These are phyloP conservation scores for Coniosporium tulheliwenetii DNA, from an alignment of 2,329 filamentous ascomycete species.

Conservation along the genomic window DNA sequence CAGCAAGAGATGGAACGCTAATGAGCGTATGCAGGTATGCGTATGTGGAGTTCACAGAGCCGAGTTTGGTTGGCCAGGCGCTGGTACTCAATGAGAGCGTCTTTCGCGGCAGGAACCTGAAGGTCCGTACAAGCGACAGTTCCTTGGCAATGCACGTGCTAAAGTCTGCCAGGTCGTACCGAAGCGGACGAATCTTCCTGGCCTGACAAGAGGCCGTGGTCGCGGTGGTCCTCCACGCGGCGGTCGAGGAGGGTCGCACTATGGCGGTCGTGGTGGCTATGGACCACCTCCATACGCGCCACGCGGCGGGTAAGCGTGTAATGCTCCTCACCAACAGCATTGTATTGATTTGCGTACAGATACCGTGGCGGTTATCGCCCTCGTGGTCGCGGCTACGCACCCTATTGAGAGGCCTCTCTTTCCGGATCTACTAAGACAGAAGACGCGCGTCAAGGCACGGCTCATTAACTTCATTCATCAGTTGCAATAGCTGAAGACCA, in stretches of 20 bases:
- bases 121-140: constrained; percentile 41
- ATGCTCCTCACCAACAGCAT: constrained; percentile 1
- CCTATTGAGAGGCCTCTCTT: constrained; percentile 10
- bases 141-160: constrained; percentile 4
- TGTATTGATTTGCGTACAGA: constrained; percentile 3
- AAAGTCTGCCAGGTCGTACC: constrained; percentile 48
- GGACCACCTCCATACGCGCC: constrained; percentile 18
- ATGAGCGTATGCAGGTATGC: constrained; percentile 59
- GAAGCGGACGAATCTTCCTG: constrained; percentile 92
- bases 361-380: constrained; percentile 20
- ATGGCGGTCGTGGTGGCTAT: constrained; percentile 35
- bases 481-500: too few relatives aligned
- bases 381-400: constrained; percentile 18
- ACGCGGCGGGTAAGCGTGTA: constrained; percentile 21
- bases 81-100: constrained; percentile 92
- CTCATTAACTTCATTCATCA: too few relatives aligned
- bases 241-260: constrained; percentile 30
- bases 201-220: constrained; percentile 64
- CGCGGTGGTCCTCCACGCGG: constrained; percentile 30
- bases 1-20: constrained; percentile 37
- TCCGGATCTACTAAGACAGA: too few relatives aligned
- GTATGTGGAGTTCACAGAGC: constrained; percentile 96
- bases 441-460: too few relatives aligned
- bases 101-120: constrained; percentile 88
- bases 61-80: constrained; percentile 80